phyloP scores from a whole-genome alignment of 1,284 basidiomycete species.

The Melampsora larici-populina region DNA sequence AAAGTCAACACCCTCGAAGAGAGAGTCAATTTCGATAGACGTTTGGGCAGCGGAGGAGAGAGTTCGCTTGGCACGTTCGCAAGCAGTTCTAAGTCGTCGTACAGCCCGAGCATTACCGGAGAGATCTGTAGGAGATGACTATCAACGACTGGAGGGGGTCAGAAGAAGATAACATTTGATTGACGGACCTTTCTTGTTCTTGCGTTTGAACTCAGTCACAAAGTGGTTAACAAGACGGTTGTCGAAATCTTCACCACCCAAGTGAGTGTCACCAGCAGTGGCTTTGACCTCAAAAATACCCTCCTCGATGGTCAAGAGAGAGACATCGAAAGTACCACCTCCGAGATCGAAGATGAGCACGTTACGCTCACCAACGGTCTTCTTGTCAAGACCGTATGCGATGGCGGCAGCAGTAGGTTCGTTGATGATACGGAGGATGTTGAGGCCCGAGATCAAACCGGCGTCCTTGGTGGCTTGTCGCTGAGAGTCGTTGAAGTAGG shows the following conservation, averaged over 20 bases:
- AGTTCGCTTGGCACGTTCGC: conserved; percentile 98
- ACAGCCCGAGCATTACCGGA: conserved; percentile 90
- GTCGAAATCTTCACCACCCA: conserved; percentile 99
- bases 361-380: conserved; percentile 79
- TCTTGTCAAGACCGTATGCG: conserved; percentile 86
- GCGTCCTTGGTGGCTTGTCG: conserved; percentile 94
- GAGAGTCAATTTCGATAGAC: conserved; percentile 95
- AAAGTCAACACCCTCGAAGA: conserved; percentile 97
- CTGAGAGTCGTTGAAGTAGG: conserved; percentile 97
- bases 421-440: conserved; percentile 94
- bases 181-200: conserved; percentile 88
- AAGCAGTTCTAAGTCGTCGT: conserved; percentile 93
- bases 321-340: conserved; percentile 99
- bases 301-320: conserved; percentile 93
- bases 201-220: conserved; percentile 96
- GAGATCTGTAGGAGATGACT: conserved; percentile 62
- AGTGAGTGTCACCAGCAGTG: conserved; percentile 97
- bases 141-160: neutral
- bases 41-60: conserved; percentile 95
- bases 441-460: conserved; percentile 80
- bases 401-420: conserved; percentile 93
- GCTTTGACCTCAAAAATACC: conserved; percentile 99
- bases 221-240: conserved; percentile 98
- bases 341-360: conserved; percentile 97
- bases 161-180: neutral